Evolutionary conservation across 805 yeast genomes (phyloP).

Genomic region (Candida sonorensis): DNA sequence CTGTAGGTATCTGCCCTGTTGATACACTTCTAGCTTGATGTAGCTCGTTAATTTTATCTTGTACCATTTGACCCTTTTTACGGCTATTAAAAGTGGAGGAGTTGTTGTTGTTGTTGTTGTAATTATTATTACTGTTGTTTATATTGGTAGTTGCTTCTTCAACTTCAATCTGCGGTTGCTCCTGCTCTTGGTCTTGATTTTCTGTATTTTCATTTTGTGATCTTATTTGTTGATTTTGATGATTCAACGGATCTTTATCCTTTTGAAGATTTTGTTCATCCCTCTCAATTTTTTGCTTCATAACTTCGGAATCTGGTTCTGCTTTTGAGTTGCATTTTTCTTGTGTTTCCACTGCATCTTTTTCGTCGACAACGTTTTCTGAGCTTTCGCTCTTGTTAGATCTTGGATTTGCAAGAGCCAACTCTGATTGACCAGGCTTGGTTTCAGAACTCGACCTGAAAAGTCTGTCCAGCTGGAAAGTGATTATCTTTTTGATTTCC

Average conservation of each 20-base stretch:
- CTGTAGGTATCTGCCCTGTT: conserved; percentile 1
- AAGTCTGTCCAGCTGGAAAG: conserved; percentile 73
- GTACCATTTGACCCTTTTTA: conserved; percentile 15
- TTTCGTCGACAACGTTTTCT: conserved; percentile 15
- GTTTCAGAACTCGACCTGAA: conserved; percentile 37
- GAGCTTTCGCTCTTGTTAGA: conserved; percentile 9
- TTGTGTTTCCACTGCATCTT: conserved; percentile 10
- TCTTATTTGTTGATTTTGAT: too few relatives aligned
- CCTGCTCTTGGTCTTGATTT: conserved; percentile 6
- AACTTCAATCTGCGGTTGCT: conserved; percentile 4
- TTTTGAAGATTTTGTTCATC: too few relatives aligned
- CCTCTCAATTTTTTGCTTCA: too few relatives aligned
- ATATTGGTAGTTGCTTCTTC: conserved; percentile 5
- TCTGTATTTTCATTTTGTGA: too few relatives aligned
- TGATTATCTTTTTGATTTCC: conserved; percentile 86
- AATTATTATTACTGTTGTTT: background rate
- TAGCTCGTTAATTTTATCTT: conserved; percentile 20
- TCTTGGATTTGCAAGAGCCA: conserved; percentile 3
- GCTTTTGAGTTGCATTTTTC: too few relatives aligned
- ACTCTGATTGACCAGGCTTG: conserved; percentile 25
- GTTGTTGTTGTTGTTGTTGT: too few relatives aligned
- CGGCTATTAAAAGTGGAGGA: conserved; percentile 11
- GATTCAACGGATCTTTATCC: too few relatives aligned
- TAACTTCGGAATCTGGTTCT: too few relatives aligned
- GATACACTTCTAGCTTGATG: conserved; percentile 8